These are phyloP conservation scores for Aspergillus pseudonomiae DNA, from an alignment of 2,329 filamentous ascomycete species.

Conservation along the genomic window DNA sequence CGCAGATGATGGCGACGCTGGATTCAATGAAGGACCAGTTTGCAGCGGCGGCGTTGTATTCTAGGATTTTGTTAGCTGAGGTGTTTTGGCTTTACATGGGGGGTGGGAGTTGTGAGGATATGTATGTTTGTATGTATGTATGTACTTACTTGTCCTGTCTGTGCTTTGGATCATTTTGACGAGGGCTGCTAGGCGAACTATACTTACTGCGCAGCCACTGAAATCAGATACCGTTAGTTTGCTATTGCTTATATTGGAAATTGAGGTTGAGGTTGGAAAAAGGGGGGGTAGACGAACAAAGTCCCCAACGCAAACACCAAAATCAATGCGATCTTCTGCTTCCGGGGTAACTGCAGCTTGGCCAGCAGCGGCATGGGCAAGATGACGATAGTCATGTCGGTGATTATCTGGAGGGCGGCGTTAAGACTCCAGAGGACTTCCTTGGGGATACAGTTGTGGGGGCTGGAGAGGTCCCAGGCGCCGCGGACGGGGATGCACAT, in stretches of 20 bases:
- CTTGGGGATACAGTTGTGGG: slow-evolving; percentile 24
- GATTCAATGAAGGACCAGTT: slow-evolving; percentile 36
- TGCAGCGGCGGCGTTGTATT: slow-evolving; percentile 28
- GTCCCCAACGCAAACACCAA: slow-evolving; percentile 33
- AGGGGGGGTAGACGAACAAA: slow-evolving; percentile 22
- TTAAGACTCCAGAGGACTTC: slow-evolving; percentile 32
- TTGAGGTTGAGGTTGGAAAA: neutral
- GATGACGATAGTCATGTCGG: slow-evolving; percentile 29
- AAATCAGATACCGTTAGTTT: neutral
- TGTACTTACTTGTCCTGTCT: slow-evolving; percentile 25
- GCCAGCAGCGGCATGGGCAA: slow-evolving; percentile 31
- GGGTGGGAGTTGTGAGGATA: neutral
- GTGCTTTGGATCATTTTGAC: slow-evolving; percentile 13
- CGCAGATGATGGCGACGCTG: slow-evolving; percentile 37
- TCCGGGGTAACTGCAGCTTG: slow-evolving; percentile 24
- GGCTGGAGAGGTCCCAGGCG: slow-evolving; percentile 25
- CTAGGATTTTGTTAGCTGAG: slow-evolving; percentile 14
- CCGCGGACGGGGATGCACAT: slow-evolving; percentile 29
- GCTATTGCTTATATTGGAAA: too few relatives aligned
- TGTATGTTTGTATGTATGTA: neutral
- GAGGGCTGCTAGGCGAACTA: slow-evolving; percentile 27
- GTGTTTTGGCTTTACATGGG: too few relatives aligned
- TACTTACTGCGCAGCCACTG: slow-evolving; percentile 34
- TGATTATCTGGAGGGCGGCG: slow-evolving; percentile 31
- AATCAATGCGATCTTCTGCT: slow-evolving; percentile 30